Percentiles rank a stretch among this genome's conserved stretches.
Evolutionary conservation across 495 filamentous ascomycete genomes (phyloP).

Genomic region (Penicillium simplicissimum): DNA sequence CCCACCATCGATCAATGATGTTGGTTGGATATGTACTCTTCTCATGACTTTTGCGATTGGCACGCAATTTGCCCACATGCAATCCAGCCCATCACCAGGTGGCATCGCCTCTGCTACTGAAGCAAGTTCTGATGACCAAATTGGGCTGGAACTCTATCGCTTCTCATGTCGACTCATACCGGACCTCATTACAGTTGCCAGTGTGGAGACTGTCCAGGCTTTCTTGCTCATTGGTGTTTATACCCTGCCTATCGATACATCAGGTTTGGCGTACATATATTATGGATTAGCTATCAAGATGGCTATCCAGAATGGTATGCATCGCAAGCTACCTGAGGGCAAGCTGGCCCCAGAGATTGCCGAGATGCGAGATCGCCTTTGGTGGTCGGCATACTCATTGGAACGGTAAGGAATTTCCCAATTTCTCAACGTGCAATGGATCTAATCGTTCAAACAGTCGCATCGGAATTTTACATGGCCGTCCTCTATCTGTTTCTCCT

Average conservation of each 20-base stretch:
- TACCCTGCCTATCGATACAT: not conserved
- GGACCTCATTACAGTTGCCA: not conserved
- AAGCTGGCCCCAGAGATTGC: not conserved
- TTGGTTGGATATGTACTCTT: conserved; percentile 25
- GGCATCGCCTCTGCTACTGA: not conserved
- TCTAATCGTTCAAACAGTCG: not conserved
- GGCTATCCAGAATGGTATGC: not conserved
- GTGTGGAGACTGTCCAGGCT: not conserved
- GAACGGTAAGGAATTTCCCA: not conserved
- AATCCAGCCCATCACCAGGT: conserved; percentile 5
- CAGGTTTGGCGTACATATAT: not conserved
- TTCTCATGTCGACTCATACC: not conserved
- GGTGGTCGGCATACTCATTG: not conserved
- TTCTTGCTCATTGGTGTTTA: not conserved
- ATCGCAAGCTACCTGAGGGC: not conserved
- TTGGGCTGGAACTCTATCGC: not conserved
- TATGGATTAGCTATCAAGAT: not conserved
- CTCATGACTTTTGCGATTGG: conserved; percentile 26
- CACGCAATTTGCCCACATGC: conserved; percentile 26
- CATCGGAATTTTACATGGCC: not conserved
- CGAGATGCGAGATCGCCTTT: not conserved
- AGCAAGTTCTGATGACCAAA: not conserved
- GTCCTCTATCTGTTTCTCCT: not conserved
- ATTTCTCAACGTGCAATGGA: not conserved
- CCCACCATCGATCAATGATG: conserved; percentile 15